Evolutionary conservation across 257 asterid species (phyloP).

Genomic region (Thymus quinquecostatus): DNA sequence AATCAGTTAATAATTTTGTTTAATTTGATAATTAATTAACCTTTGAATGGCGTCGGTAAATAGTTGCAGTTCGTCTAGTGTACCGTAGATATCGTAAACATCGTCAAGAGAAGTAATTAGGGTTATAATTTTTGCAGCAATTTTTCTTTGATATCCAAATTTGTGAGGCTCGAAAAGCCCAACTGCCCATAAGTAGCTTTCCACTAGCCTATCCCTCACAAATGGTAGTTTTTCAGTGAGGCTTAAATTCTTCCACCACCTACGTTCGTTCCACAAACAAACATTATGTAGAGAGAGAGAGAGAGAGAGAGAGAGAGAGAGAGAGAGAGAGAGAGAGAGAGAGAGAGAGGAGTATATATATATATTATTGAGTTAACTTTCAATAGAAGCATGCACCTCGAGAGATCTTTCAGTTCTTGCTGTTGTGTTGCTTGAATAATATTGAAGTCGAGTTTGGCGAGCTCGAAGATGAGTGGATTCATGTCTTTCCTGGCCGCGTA

Average conservation of each 20-base stretch:
- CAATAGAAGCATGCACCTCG: neutral
- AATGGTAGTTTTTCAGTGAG: constrained; percentile 14
- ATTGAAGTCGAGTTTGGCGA: constrained; percentile 10
- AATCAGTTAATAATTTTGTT: neutral
- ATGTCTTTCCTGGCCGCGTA: neutral
- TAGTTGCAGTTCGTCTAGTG: neutral
- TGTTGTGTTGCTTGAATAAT: constrained; percentile 2
- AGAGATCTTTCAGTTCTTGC: constrained; percentile 8
- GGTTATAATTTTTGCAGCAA: neutral
- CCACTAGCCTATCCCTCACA: constrained; percentile 22
- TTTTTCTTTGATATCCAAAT: constrained; percentile 7
- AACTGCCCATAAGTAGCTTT: neutral
- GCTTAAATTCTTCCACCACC: neutral
- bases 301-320: too few relatives aligned
- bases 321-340: too few relatives aligned
- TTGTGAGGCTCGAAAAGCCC: neutral
- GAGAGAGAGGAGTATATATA: too few relatives aligned
- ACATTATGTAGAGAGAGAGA: too few relatives aligned
- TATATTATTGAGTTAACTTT: too few relatives aligned
- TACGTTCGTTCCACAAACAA: neutral
- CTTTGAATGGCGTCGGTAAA: neutral
- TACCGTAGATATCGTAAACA: constrained; percentile 12
- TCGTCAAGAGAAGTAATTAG: neutral
- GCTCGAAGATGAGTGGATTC: neutral
- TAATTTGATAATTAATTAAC: neutral